A percentile compares a stretch with the other conserved stretches of the same genome.
Evolutionary conservation across 2,329 filamentous ascomycete genomes (phyloP).

Genomic region (Cadophora sp.): DNA sequence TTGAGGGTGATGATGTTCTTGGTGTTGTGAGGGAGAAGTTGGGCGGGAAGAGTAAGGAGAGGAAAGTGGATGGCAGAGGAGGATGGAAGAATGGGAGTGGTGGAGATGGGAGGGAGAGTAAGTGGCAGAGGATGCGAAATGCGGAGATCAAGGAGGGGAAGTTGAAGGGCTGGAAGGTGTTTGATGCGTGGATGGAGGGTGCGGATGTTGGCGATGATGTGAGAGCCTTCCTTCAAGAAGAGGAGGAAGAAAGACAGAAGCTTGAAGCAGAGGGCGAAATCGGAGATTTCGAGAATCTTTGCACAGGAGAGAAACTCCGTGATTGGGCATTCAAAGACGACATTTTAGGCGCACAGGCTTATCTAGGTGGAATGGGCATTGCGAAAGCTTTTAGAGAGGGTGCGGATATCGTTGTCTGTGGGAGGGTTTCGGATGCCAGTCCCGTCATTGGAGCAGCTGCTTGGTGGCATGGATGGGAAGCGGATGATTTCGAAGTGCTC

Average conservation of each 20-base stretch:
- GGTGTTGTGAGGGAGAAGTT: conserved; percentile 35
- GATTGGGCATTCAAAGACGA: conserved; percentile 35
- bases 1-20: conserved; percentile 53
- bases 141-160: conserved; percentile 44
- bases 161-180: conserved; percentile 38
- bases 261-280: background rate
- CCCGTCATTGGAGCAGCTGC: conserved; percentile 49
- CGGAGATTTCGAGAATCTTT: conserved; percentile 23
- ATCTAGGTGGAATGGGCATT: conserved; percentile 55
- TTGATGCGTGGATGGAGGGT: conserved; percentile 44
- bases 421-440: conserved; percentile 52
- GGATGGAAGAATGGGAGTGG: background rate
- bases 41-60: background rate
- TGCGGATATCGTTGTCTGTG: conserved; percentile 53
- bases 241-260: conserved; percentile 28
- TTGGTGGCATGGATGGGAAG: conserved; percentile 50
- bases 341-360: conserved; percentile 39
- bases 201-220: conserved; percentile 40
- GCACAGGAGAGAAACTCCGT: conserved; percentile 27
- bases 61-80: too few species aligned
- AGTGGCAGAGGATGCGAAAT: conserved; percentile 42
- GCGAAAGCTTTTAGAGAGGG: conserved; percentile 49
- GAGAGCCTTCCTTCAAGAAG: conserved; percentile 9
- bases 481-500: conserved; percentile 44
- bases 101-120: background rate